Conservation (phyloP, 805 yeast genomes). For the Yarrowia deformans region DNA sequence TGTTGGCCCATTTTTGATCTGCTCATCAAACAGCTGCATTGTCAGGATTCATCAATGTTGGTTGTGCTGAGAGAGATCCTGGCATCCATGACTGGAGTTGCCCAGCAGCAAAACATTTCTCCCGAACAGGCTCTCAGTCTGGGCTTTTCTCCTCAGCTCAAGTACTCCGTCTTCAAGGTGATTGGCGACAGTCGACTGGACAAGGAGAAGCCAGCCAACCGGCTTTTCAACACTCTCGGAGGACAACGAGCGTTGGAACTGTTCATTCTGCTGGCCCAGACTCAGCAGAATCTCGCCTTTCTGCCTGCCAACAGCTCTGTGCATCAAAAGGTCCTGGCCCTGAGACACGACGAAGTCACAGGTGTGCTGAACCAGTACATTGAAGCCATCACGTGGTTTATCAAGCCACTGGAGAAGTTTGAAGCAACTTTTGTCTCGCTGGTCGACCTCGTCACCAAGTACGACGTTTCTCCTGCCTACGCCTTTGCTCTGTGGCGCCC, state of each 20-base stretch:
- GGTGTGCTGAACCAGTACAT: conserved; percentile 71
- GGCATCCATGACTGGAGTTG: conserved; percentile 79
- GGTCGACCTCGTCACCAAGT: conserved; percentile 45
- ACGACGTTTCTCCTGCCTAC: conserved; percentile 57
- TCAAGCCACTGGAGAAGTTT: conserved; percentile 46
- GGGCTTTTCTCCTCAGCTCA: conserved; percentile 68
- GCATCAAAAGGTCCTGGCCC: conserved; percentile 75
- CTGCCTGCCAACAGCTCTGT: conserved; percentile 51
- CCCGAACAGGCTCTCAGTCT: conserved; percentile 68
- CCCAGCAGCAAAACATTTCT: conserved; percentile 70
- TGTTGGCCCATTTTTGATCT: conserved; percentile 66
- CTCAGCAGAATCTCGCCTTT: conserved; percentile 53
- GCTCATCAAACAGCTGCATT: conserved; percentile 67
- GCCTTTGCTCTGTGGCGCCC: conserved; percentile 80
- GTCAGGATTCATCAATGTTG: conserved; percentile 64
- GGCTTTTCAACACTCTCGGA: conserved; percentile 58
- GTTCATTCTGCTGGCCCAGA: conserved; percentile 65
- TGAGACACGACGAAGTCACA: conserved; percentile 73
- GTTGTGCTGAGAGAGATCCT: conserved; percentile 72
- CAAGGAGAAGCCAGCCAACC: conserved; percentile 57
- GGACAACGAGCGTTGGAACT: conserved; percentile 61
- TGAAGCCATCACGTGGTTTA: conserved; percentile 63
- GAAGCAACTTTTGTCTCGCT: conserved; percentile 40
- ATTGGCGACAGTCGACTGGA: conserved; percentile 66
- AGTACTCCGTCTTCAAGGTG: conserved; percentile 60